phyloP scores from a whole-genome alignment of 2,329 filamentous ascomycete genomes.

The Scedosporium aurantiacum region DNA sequence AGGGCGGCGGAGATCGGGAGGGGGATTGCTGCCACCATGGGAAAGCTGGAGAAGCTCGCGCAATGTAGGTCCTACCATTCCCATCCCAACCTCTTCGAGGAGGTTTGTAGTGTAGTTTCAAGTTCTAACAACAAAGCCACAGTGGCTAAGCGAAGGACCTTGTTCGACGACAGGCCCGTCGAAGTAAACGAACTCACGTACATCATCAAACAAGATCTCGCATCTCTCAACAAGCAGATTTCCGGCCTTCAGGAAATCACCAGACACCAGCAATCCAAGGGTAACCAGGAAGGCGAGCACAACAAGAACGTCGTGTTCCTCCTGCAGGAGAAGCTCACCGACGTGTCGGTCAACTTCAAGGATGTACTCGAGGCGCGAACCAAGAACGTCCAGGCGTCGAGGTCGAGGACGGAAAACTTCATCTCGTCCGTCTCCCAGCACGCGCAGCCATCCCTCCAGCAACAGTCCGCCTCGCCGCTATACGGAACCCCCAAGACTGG shows the following conservation, averaged over 20 bases:
- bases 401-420: conserved; percentile 90
- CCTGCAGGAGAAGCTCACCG: conserved; percentile 80
- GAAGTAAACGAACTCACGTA: conserved; percentile 97
- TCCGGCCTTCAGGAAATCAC: conserved; percentile 69
- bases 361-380: conserved; percentile 92
- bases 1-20: conserved; percentile 85
- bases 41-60: conserved; percentile 85
- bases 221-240: conserved; percentile 74
- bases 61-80: conserved; percentile 46
- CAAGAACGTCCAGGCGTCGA: conserved; percentile 93
- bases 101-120: no score
- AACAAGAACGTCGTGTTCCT: conserved; percentile 95
- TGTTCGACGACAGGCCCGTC: conserved; percentile 92
- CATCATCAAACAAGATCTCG: conserved; percentile 95
- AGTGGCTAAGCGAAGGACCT: conserved; percentile 92
- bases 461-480: conserved; percentile 66
- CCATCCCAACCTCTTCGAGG: background rate
- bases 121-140: background rate
- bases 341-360: conserved; percentile 92
- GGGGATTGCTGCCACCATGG: conserved; percentile 86
- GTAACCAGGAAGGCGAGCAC: conserved; percentile 82
- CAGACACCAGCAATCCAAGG: conserved; percentile 61
- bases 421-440: conserved; percentile 80
- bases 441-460: conserved; percentile 54
- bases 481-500: conserved; percentile 68